Evolutionary conservation across 768 basidiomycete genomes (phyloP).

Genomic region (Solioccasus polychromus): DNA sequence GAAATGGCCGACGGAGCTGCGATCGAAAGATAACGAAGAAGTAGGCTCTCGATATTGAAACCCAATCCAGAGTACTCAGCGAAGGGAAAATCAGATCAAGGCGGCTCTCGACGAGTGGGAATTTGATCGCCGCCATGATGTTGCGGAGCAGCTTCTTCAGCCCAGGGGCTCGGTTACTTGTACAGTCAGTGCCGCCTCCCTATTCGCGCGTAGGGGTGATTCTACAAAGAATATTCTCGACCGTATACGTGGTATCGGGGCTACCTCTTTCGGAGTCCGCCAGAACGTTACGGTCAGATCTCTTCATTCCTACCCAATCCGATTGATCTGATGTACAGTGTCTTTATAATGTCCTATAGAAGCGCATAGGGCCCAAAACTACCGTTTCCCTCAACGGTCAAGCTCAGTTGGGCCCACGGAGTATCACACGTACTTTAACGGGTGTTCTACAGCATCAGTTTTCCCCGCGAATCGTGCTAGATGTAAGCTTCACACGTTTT

Average conservation of each 20-base stretch:
- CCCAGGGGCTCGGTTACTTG: constrained; percentile 45
- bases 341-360: constrained; percentile 37
- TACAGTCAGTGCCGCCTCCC: constrained; percentile 47
- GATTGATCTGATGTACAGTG: constrained; percentile 17
- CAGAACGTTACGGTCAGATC: constrained; percentile 44
- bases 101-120: constrained; percentile 40
- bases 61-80: constrained; percentile 19
- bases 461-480: constrained; percentile 57
- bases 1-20: constrained; percentile 44
- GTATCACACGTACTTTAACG: constrained; percentile 43
- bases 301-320: constrained; percentile 11
- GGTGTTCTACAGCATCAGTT: constrained; percentile 77
- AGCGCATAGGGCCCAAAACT: constrained; percentile 45
- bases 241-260: constrained; percentile 35
- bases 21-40: constrained; percentile 45
- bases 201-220: constrained; percentile 40
- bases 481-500: constrained; percentile 35
- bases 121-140: constrained; percentile 35
- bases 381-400: constrained; percentile 39
- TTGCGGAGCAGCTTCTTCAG: constrained; percentile 38
- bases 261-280: constrained; percentile 37
- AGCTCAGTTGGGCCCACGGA: constrained; percentile 26
- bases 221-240: constrained; percentile 27
- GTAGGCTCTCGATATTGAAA: constrained; percentile 33
- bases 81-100: constrained; percentile 43